phyloP scores from a whole-genome alignment of 2,329 filamentous ascomycete genomes.

The Trichoderma hamatum region DNA sequence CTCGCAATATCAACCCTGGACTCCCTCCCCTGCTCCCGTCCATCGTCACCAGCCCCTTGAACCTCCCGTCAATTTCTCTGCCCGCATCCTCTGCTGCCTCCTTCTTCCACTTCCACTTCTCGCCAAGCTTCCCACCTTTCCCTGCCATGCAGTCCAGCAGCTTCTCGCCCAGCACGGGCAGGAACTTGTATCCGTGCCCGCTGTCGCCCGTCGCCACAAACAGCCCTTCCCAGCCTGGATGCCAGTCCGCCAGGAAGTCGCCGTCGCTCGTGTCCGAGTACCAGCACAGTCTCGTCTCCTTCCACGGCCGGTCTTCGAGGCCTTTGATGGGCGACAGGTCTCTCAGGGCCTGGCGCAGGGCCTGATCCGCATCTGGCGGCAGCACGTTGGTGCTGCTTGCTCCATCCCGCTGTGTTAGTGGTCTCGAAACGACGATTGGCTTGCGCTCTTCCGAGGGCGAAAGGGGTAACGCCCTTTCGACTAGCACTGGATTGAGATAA shows the following conservation, averaged over 20 bases:
- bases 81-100: conserved; percentile 46
- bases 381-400: conserved; percentile 47
- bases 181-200: conserved; percentile 70
- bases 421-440: conserved; percentile 42
- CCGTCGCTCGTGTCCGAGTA: conserved; percentile 73
- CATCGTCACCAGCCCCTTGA: conserved; percentile 49
- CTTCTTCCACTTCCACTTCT: conserved; percentile 67
- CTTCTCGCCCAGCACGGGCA: conserved; percentile 66
- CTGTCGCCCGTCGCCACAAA: conserved; percentile 67
- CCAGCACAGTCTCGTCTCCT: conserved; percentile 69
- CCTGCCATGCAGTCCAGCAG: conserved; percentile 59
- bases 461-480: conserved; percentile 40
- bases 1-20: conserved; percentile 50
- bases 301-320: conserved; percentile 63
- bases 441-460: conserved; percentile 35
- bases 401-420: conserved; percentile 44
- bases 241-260: conserved; percentile 72
- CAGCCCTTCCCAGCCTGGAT: conserved; percentile 61
- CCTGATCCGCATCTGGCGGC: conserved; percentile 62
- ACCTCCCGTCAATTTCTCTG: conserved; percentile 41
- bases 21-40: conserved; percentile 57
- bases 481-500: conserved; percentile 58
- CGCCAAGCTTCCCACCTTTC: conserved; percentile 53
- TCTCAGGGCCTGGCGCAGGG: conserved; percentile 62
- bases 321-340: conserved; percentile 61